Evolutionary conservation across 305 asterid genomes (phyloP).

Genomic region (Rubia peregrina): DNA sequence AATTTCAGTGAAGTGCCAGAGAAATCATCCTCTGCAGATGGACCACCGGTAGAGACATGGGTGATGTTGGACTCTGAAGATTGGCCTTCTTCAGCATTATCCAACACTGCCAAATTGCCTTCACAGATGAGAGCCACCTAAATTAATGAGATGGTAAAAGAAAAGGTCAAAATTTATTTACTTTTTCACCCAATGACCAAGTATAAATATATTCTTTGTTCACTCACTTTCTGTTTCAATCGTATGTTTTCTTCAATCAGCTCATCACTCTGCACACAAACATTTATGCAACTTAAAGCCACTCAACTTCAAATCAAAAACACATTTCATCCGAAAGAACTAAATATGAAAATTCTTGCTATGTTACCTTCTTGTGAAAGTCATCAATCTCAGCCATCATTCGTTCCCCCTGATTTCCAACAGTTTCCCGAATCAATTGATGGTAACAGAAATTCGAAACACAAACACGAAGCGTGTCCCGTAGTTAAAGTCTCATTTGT

Average conservation of each 20-base stretch:
- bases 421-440: neutral
- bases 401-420: constrained; percentile 1
- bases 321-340: neutral
- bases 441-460: neutral
- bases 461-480: neutral
- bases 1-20: too few species aligned
- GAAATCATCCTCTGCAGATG: constrained; percentile 32
- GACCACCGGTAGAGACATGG: constrained; percentile 20
- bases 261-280: constrained; percentile 26
- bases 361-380: constrained; percentile 32
- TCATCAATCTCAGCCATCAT: constrained; percentile 27
- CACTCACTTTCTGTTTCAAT: constrained; percentile 27
- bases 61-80: constrained; percentile 34
- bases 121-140: constrained; percentile 25
- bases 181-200: neutral
- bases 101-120: too few species aligned
- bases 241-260: constrained; percentile 29
- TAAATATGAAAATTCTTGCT: too few species aligned
- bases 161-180: too few species aligned
- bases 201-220: neutral
- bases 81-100: constrained; percentile 43
- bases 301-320: neutral
- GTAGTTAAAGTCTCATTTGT: neutral
- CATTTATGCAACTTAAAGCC: neutral
- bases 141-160: neutral